Conservation (phyloP, 2,329 filamentous ascomycete species). For the Biscogniauxia mediterranea region DNA sequence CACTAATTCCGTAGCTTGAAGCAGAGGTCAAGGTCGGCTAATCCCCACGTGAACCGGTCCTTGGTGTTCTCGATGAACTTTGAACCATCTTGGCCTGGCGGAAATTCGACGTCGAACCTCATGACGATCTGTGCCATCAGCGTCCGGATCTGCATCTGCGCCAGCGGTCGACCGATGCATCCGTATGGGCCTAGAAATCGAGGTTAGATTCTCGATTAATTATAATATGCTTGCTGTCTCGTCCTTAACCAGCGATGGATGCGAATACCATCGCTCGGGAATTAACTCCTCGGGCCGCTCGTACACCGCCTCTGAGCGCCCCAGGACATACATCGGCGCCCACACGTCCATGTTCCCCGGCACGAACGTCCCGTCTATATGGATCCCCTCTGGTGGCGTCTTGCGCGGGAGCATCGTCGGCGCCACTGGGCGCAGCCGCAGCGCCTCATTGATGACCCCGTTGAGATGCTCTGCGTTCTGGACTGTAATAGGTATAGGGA, state of each 20-base stretch:
- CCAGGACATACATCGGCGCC: conserved; percentile 17
- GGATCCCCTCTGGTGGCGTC: conserved; percentile 22
- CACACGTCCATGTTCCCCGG: conserved; percentile 21
- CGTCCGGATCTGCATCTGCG: no score
- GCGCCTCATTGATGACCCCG: conserved; percentile 33
- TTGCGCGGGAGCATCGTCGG: conserved; percentile 14
- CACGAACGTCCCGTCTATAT: conserved; percentile 24
- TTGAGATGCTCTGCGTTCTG: conserved; percentile 18
- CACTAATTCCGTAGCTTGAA: no score
- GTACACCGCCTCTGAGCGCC: conserved; percentile 15
- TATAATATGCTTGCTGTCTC: neutral
- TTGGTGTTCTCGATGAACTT: no score
- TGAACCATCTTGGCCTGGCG: no score
- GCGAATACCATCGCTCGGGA: conserved; percentile 26
- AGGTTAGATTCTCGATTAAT: no score
- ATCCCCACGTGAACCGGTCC: no score
- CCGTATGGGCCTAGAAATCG: no score
- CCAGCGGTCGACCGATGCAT: no score
- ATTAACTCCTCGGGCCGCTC: conserved; percentile 21
- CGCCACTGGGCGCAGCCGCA: conserved; percentile 32
- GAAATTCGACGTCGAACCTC: no score
- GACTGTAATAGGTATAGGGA: neutral
- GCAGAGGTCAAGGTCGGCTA: no score
- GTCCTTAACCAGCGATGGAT: conserved; percentile 20
- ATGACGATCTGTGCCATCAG: no score